Percentiles rank a stretch among this genome's conserved stretches.
Conservation (phyloP, 768 basidiomycete genomes). For the Pleurotus giganteus region DNA sequence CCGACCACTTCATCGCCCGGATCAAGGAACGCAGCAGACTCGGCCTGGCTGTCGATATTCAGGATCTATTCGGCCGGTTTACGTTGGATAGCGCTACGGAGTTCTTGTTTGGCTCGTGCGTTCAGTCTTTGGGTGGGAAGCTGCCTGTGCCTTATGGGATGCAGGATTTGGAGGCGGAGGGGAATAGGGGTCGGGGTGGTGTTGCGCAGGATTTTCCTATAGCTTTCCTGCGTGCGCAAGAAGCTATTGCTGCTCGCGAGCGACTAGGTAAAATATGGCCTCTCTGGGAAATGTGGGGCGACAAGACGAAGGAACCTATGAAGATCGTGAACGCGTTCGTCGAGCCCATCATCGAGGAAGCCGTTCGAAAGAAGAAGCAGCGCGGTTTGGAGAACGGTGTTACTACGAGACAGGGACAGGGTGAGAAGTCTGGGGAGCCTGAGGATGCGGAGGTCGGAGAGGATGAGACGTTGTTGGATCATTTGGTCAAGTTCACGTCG, state of each 20-base stretch:
- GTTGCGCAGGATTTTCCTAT: slow-evolving; percentile 41
- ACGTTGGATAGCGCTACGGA: slow-evolving; percentile 68
- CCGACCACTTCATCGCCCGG: slow-evolving; percentile 38
- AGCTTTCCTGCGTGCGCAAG: slow-evolving; percentile 50
- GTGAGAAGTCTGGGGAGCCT: slow-evolving; percentile 21
- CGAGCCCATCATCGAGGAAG: slow-evolving; percentile 50
- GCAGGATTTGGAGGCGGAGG: slow-evolving; percentile 4
- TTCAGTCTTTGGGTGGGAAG: slow-evolving; percentile 47
- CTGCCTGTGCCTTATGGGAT: slow-evolving; percentile 53
- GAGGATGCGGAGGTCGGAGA: slow-evolving; percentile 30
- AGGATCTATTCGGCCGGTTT: slow-evolving; percentile 61
- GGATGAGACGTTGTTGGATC: slow-evolving; percentile 51
- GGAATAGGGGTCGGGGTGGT: slow-evolving; percentile 16
- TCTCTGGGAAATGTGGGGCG: slow-evolving; percentile 45
- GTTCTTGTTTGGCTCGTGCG: slow-evolving; percentile 61
- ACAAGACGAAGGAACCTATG: slow-evolving; percentile 48
- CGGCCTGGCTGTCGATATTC: slow-evolving; percentile 59
- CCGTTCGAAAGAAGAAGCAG: slow-evolving; percentile 40
- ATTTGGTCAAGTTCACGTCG: slow-evolving; percentile 49
- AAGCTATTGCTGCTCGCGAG: slow-evolving; percentile 38
- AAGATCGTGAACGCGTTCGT: slow-evolving; percentile 50
- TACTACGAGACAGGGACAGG: slow-evolving; percentile 7
- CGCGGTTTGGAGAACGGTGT: slow-evolving; percentile 9
- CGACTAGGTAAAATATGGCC: slow-evolving; percentile 53
- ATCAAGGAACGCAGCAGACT: slow-evolving; percentile 46